Evolutionary conservation across 331 rosid genomes (phyloP), one percentile per base, ranked within the genome.

Genomic region (Acacia pycnantha): DNA sequence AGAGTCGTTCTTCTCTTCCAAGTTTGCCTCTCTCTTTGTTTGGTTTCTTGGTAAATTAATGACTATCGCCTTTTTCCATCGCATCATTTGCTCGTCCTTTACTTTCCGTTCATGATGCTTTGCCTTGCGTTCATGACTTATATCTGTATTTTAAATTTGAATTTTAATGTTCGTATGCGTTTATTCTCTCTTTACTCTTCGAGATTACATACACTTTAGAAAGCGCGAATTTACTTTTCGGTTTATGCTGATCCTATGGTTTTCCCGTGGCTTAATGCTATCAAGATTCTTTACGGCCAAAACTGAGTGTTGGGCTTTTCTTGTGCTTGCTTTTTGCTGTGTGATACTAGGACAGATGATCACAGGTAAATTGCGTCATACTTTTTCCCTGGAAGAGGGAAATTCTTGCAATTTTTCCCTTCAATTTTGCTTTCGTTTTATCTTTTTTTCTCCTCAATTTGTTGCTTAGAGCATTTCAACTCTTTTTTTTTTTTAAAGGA

Each of bases 281-380:
- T 46, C 4, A 37, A 79, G 70, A 53, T 79, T 59, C 58, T 22
- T 33, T 59, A 15, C 47, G 4, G n/a, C 6, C 50, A 6, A 8
- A 59, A 58, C 41, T 31, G 16, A 5, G 35, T 16, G 27, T 78
- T 74, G 18, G 78, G 81, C 70, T 66, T 59, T 59, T 44, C 73
- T 62, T 76, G 24, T 79, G 62, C 21, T 21, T 80, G 33, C 4
- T 67, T 79, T 59, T 43, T 76, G 68, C 47, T 74, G 77, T 35
- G 0, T 35, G 48, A 31, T 50, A 59, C 21, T 46, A 27, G 64
- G 76, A 11, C 48, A 48, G 74, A 75, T 65, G 50, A 19, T 56
- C 27, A 26, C 26, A 3, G 61, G 50, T 18, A 29, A 54, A 68
- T 26, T 35, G 11, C 31, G 29, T 35, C 50, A 46, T 13, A 0